Conservation (phyloP, 2,329 filamentous ascomycete species). For the Cadophora malorum region DNA sequence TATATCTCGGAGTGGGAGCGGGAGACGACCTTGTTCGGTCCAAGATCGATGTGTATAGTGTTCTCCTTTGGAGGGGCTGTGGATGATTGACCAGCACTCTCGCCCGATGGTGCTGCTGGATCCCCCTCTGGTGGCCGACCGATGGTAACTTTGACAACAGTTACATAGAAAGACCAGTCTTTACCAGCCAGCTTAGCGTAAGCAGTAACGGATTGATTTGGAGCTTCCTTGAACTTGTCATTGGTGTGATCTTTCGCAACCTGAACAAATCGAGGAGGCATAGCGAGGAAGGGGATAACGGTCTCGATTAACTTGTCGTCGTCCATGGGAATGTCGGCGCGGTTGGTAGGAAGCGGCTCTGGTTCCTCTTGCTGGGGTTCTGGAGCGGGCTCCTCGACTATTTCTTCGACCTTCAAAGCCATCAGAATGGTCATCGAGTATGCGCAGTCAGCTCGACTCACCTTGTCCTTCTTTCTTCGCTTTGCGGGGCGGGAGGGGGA, state of each 20-base stretch:
- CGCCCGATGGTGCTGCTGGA: slow-evolving; percentile 39
- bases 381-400: slow-evolving; percentile 45
- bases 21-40: slow-evolving; percentile 82
- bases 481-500: slow-evolving; percentile 68
- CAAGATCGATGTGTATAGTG: slow-evolving; percentile 83
- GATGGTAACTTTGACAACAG: slow-evolving; percentile 76
- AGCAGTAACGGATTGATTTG: slow-evolving; percentile 68
- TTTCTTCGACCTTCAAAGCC: slow-evolving; percentile 25
- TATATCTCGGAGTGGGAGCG: slow-evolving; percentile 77
- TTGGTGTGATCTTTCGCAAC: slow-evolving; percentile 69
- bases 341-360: slow-evolving; percentile 50
- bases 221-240: slow-evolving; percentile 64
- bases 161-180: slow-evolving; percentile 86
- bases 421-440: slow-evolving; percentile 16
- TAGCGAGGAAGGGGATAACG: slow-evolving; percentile 38
- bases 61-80: slow-evolving; percentile 46
- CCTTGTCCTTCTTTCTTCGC: slow-evolving; percentile 70
- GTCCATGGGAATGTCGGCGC: slow-evolving; percentile 46
- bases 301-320: slow-evolving; percentile 55
- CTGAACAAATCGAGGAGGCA: slow-evolving; percentile 55
- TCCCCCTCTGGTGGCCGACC: slow-evolving; percentile 68
- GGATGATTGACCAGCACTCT: slow-evolving; percentile 14
- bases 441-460: slow-evolving; percentile 42
- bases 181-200: slow-evolving; percentile 84
- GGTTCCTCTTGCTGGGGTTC: slow-evolving; percentile 31